Evolutionary conservation across 306 rosid genomes (phyloP), one percentile per base, ranked within the genome.

Genomic region (Acacia confusa): DNA sequence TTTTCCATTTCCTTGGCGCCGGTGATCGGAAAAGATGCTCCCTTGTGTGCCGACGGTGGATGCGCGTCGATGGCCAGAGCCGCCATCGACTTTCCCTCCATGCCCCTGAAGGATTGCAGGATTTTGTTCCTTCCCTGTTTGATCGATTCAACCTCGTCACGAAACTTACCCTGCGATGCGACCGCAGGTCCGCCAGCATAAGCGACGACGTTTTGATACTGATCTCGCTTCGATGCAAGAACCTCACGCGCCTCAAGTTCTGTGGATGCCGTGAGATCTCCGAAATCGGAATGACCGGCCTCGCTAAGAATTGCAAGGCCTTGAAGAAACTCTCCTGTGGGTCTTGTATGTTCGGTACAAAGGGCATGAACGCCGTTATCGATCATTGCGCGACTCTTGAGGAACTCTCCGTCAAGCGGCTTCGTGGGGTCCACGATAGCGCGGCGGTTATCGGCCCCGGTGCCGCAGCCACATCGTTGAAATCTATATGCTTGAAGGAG

Each of bases 391-490:
- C 75, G 34, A 76, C 25, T 19, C 92, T 94, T 11, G 97, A 94
- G 81, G 95, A 90, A 84, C 90, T 94, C 47, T 89, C 94, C 34
- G 86, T 94, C 69, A 94, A 92, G 89, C 84, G 98, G 73, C 93
- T 92, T 45, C 90, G 94, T 0, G 94, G 95, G 30, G 79, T 83
- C 63, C 81, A 89, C 32, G 93, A 87, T 13, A 53, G 79, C 52
- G 47, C 87, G 7, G 93, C 83, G 74, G 65, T 74, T 50, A 72
- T 89, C 65, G 92, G 83, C 50, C 74, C 86, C 2, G 87, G 91
- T 11, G 74, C 79, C 0, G 87, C 84, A 11, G 78, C 89, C 30
- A 61, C 87, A 14, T 85, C 93, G 4, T 78, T 94, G 76, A 94
- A 85, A 83, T 90, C 95, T 24, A 77, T 94, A 32, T 82, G 87